A percentile compares a stretch with the other conserved stretches of the same genome.
These are phyloP conservation scores for Clavispora carvajalis DNA, from an alignment of 805 yeast genomes.

Conservation along the genomic window DNA sequence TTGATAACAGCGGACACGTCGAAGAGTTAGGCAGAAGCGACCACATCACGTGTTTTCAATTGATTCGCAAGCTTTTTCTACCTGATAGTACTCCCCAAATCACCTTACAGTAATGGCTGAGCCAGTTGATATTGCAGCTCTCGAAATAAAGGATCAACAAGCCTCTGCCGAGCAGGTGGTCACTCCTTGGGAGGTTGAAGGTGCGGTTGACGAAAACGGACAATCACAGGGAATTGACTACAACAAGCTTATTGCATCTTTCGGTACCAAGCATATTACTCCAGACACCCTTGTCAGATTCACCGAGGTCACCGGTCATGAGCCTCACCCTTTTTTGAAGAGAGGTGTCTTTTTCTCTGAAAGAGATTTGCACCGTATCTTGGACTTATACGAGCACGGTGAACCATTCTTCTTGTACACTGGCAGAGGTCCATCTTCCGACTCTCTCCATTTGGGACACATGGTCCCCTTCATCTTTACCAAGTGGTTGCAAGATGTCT, in stretches of 20 bases:
- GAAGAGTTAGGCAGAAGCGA: too few species aligned
- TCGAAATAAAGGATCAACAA: constrained; percentile 8
- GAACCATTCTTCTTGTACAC: constrained; percentile 94
- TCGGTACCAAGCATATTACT: constrained; percentile 75
- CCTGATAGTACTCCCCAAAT: background rate
- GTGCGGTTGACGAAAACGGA: constrained; percentile 90
- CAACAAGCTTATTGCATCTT: constrained; percentile 76
- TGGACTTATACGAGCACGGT: constrained; percentile 88
- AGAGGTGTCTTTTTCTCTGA: constrained; percentile 92
- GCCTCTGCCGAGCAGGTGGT: constrained; percentile 29
- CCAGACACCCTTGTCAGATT: constrained; percentile 72
- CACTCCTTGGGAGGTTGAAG: constrained; percentile 99
- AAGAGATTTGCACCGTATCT: constrained; percentile 71
- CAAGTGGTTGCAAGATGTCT: constrained; percentile 96
- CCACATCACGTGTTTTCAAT: background rate
- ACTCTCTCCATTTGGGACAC: constrained; percentile 94
- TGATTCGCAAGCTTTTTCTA: background rate
- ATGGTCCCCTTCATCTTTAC: constrained; percentile 94
- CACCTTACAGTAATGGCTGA: constrained; percentile 9
- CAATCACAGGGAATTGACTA: constrained; percentile 87
- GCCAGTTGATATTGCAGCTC: constrained; percentile 12
- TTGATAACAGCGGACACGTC: too few species aligned
- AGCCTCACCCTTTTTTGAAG: constrained; percentile 85
- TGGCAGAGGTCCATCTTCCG: constrained; percentile 95
- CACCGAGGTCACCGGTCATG: constrained; percentile 75